Conservation (phyloP, 169 alveolate genomes). For the Cryptosporidium ubiquitum region DNA sequence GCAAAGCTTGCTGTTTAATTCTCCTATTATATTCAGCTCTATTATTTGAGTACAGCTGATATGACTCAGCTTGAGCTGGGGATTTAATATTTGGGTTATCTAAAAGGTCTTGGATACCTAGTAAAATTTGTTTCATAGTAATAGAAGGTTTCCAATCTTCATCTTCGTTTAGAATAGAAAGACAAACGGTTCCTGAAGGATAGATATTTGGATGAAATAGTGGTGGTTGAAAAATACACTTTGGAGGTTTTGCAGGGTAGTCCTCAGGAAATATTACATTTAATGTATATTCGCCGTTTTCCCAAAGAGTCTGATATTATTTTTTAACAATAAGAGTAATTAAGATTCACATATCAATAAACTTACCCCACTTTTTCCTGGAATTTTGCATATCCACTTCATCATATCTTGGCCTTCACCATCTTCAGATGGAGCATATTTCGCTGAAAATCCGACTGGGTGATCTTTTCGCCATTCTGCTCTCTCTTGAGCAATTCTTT, state of each 20-base stretch:
- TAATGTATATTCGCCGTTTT: constrained; percentile 96
- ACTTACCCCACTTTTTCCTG: constrained; percentile 92
- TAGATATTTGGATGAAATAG: constrained; percentile 98
- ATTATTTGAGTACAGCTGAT: constrained; percentile 90
- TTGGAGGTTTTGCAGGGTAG: constrained; percentile 99
- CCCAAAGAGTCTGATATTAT: constrained; percentile 90
- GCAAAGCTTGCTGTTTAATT: constrained; percentile 80
- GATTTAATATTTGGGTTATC: constrained; percentile 96
- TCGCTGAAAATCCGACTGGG: constrained; percentile 97
- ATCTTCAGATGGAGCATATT: constrained; percentile 91
- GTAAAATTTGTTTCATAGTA: constrained; percentile 95
- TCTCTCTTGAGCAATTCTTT: constrained; percentile 92
- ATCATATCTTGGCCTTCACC: constrained; percentile 91
- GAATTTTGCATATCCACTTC: constrained; percentile 97
- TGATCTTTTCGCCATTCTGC: constrained; percentile 97
- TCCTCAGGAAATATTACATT: constrained; percentile 98
- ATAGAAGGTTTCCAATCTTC: constrained; percentile 99
- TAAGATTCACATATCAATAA: not conserved
- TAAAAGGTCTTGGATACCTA: constrained; percentile 98
- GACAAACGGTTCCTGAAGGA: constrained; percentile 98
- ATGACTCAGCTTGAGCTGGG: constrained; percentile 98
- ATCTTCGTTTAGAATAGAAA: constrained; percentile 98
- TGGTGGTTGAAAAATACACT: constrained; percentile 96
- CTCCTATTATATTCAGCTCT: constrained; percentile 88
- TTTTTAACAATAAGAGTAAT: constrained; percentile 1